phyloP scores from a whole-genome alignment of 2,329 filamentous ascomycete genomes.

The Claviceps fusiformis region DNA sequence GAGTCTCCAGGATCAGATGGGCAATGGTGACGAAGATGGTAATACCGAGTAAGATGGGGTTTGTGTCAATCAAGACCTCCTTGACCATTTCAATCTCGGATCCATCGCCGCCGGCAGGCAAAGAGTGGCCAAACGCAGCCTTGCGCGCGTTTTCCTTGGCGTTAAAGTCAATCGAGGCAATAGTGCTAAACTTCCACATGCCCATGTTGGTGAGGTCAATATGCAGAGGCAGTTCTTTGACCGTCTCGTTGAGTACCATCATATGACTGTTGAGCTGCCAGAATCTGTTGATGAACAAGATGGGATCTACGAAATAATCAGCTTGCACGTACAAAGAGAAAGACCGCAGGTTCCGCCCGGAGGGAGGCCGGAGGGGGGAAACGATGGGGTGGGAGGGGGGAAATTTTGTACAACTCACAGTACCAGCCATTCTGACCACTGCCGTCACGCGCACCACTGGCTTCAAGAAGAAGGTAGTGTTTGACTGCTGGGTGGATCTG shows the following conservation, averaged over 20 bases:
- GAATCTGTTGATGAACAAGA: constrained; percentile 89
- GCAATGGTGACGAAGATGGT: constrained; percentile 75
- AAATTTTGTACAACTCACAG: constrained; percentile 26
- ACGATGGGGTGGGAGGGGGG: no score
- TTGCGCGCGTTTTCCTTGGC: constrained; percentile 71
- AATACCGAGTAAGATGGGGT: constrained; percentile 75
- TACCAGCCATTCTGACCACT: constrained; percentile 90
- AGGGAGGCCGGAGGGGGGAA: no score
- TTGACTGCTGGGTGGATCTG: constrained; percentile 59
- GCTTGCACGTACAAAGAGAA: constrained; percentile 8
- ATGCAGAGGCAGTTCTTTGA: constrained; percentile 66
- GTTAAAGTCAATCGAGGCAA: constrained; percentile 75
- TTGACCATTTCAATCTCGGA: constrained; percentile 96
- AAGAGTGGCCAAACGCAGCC: constrained; percentile 57
- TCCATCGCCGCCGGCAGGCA: constrained; percentile 72
- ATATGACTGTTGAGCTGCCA: constrained; percentile 92
- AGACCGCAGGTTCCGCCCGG: no score
- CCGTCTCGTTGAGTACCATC: constrained; percentile 81
- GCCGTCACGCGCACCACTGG: constrained; percentile 66
- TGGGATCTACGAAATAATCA: constrained; percentile 38
- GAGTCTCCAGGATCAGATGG: constrained; percentile 88
- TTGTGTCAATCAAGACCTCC: constrained; percentile 85
- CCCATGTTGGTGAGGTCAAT: constrained; percentile 71
- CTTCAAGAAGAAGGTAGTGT: constrained; percentile 67
- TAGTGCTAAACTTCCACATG: constrained; percentile 80